phyloP scores from a whole-genome alignment of 257 asterid genomes.

The Solanum tarapatanum region DNA sequence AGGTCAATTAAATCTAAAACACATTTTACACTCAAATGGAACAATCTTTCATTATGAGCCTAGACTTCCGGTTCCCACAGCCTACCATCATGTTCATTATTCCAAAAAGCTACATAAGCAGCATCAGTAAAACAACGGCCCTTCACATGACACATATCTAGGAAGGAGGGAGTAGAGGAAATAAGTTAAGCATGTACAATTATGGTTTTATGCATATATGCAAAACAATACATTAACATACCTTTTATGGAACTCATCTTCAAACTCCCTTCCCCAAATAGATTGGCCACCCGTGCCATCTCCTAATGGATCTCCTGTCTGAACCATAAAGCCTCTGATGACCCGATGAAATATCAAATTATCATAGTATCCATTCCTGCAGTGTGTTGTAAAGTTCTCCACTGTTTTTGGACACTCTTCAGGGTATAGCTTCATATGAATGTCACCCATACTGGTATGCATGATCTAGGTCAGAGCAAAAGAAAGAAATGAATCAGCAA shows the following conservation, averaged over 20 bases:
- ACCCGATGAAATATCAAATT: constrained; percentile 94
- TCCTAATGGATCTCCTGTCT: constrained; percentile 98
- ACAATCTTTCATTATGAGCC: not conserved
- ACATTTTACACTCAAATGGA: not conserved
- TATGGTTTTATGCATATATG: not conserved
- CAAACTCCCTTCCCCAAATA: constrained; percentile 98
- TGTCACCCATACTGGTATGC: constrained; percentile 97
- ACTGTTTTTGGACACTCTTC: constrained; percentile 99
- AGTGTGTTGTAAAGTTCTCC: constrained; percentile 95
- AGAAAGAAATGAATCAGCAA: not conserved
- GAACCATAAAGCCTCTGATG: constrained; percentile 94
- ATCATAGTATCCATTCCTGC: constrained; percentile 92
- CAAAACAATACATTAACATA: constrained; percentile 10
- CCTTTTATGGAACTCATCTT: constrained; percentile 99
- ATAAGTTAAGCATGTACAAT: not conserved
- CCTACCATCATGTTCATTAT: not conserved
- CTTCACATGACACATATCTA: not conserved
- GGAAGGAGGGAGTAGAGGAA: not conserved
- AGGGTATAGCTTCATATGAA: constrained; percentile 86
- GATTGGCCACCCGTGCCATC: constrained; percentile 99
- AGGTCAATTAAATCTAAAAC: not conserved
- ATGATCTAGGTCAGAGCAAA: constrained; percentile 41
- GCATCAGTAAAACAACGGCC: not conserved
- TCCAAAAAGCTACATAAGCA: not conserved
- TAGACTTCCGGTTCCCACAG: not conserved